Evolutionary conservation across 768 basidiomycete genomes (phyloP).

Genomic region (Phanerochaete sordida): DNA sequence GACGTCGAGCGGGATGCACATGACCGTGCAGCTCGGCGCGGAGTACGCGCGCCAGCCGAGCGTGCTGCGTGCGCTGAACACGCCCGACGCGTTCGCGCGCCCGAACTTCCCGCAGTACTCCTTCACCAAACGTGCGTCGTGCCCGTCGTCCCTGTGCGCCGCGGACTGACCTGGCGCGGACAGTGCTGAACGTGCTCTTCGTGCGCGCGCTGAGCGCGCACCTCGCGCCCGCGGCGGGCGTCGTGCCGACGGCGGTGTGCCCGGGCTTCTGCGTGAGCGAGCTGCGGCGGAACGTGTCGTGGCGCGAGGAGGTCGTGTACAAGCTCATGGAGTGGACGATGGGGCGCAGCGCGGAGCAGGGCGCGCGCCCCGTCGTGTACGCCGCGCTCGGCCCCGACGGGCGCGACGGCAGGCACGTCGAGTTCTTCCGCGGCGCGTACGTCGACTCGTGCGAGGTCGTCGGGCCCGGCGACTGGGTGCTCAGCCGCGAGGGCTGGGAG

Average conservation of each 20-base stretch:
- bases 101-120: neutral
- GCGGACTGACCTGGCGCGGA: too few relatives aligned
- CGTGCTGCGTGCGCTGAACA: neutral
- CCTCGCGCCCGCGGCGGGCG: neutral
- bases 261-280: conserved; percentile 10
- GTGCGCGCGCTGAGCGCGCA: conserved; percentile 7
- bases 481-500: conserved; percentile 29
- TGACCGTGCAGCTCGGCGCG: conserved; percentile 7
- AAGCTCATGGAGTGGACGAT: neutral
- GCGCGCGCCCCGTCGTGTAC: conserved; percentile 34
- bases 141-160: neutral
- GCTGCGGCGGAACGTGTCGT: neutral
- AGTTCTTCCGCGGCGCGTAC: conserved; percentile 26
- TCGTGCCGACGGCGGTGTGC: conserved; percentile 1
- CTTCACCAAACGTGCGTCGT: conserved; percentile 3
- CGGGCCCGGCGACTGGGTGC: conserved; percentile 31
- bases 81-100: neutral
- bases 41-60: neutral
- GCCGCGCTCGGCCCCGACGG: conserved; percentile 25
- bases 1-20: conserved; percentile 41
- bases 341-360: conserved; percentile 16
- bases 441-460: conserved; percentile 23
- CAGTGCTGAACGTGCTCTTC: conserved; percentile 14
- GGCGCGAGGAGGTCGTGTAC: too few relatives aligned
- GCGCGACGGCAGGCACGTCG: conserved; percentile 12